Evolutionary conservation across 805 yeast species (phyloP), one percentile per base, ranked within the genome.

Genomic region (Wickerhamiella dianesei): DNA sequence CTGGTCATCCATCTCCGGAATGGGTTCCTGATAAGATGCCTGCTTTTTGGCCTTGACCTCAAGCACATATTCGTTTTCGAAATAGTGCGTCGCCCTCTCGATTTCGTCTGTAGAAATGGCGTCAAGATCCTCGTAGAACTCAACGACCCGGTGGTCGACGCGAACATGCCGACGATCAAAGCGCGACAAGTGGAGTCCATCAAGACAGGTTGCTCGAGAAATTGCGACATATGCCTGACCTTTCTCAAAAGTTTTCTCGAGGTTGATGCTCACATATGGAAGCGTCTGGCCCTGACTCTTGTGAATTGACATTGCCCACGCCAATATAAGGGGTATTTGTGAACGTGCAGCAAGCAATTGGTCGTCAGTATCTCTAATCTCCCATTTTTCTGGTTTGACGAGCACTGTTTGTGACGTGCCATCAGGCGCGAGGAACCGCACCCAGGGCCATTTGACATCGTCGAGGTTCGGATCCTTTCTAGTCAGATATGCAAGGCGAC

Each of bases 201-300:
- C 77, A 56, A 94, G 72, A 19, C 82, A 74, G 1, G 80, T 82
- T 1, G 96, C 97, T 62, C 98, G 75, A 12, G 95, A 84, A 29
- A 92, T 66, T 0, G 97, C 98, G 25, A 92, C 98, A 60, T 92
- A 92, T 0, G 95, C 94, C 61, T 92, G 98, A 0, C 98, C 98
- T 45, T 76, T 79, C 59, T 88, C 97, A 63, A 89, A 89, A 1
- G 82, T 77, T 47, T 71, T 70, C 35, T 72, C 69, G 50, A 89
- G 70, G 60, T 92, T 94, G 4, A 89, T 95, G 51, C 73, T 73
- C 3, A 84, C 87, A 47, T 75, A 71, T 3, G 80, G 78, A 40
- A 87, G 63, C 0, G 97, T 83, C 63, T 89, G 88, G 1, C 98
- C 98, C 62, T 89, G 98, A 0, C 96, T 79, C 65, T 92, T 89